Evolutionary conservation across 257 asterid species (phyloP).

Genomic region (Lantana camara): DNA sequence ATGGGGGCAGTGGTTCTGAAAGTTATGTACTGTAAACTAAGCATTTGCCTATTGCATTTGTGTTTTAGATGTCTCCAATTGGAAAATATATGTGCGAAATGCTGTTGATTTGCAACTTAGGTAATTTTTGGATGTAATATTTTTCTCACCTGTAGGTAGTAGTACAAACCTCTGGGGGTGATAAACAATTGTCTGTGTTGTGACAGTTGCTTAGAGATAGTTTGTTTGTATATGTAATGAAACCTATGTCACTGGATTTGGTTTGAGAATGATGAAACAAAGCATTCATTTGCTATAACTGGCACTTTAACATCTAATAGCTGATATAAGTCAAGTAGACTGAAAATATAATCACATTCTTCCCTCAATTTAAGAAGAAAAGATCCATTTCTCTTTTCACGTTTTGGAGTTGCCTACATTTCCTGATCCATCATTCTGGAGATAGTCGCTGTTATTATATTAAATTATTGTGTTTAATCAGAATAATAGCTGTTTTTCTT

Average conservation of each 20-base stretch:
- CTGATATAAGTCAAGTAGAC: slow-evolving; percentile 3
- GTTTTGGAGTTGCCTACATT: slow-evolving; percentile 1
- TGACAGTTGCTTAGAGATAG: not conserved
- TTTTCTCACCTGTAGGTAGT: slow-evolving; percentile 16
- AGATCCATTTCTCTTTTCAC: not conserved
- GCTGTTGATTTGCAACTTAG: slow-evolving; percentile 11
- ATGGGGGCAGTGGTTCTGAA: not conserved
- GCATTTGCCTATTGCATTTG: slow-evolving; percentile 10
- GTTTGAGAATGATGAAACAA: not conserved
- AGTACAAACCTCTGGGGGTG: slow-evolving; percentile 9
- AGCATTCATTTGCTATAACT: not conserved
- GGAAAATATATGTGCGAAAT: slow-evolving; percentile 5
- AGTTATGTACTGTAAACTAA: not conserved
- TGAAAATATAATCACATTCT: slow-evolving; percentile 10
- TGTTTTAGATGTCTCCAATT: slow-evolving; percentile 4
- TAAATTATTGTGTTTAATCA: slow-evolving; percentile 18
- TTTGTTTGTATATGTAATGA: not conserved
- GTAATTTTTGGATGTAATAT: slow-evolving; percentile 12
- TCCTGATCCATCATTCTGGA: slow-evolving; percentile 10
- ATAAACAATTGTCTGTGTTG: slow-evolving; percentile 2
- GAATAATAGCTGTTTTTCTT: slow-evolving; percentile 32
- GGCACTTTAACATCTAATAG: not conserved
- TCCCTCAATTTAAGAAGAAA: not conserved
- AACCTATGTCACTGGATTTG: not conserved
- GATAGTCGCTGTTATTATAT: not conserved